Percentiles rank a stretch among this genome's conserved stretches.
phyloP scores from a whole-genome alignment of 108 stramenopile species.

The Fragilaria crotonensis region DNA sequence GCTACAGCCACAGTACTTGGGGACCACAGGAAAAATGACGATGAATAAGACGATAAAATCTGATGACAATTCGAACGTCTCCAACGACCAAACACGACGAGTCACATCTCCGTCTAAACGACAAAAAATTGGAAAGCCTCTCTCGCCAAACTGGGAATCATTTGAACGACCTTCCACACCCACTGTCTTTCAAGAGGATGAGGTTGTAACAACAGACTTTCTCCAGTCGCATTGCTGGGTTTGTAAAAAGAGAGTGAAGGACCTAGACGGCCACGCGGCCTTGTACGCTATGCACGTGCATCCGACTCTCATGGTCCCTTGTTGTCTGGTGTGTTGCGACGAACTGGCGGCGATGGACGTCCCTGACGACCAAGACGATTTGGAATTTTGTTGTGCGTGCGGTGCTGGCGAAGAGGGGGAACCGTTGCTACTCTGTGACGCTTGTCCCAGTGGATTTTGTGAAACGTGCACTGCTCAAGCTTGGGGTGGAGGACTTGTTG shows the following conservation, averaged over 20 bases:
- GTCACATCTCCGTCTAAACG: too few species aligned
- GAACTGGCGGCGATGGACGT: conserved; percentile 25
- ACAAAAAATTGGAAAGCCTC: too few species aligned
- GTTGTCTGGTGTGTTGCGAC: conserved; percentile 45
- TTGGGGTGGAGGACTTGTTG: conserved; percentile 14
- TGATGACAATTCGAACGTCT: too few species aligned
- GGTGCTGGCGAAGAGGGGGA: background rate
- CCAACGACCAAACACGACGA: too few species aligned
- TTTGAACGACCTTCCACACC: too few species aligned
- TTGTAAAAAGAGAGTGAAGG: background rate
- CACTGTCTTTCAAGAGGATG: too few species aligned
- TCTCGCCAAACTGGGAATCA: too few species aligned
- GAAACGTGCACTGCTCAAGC: conserved; percentile 18
- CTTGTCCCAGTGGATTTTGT: conserved; percentile 40
- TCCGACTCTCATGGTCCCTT: conserved; percentile 35
- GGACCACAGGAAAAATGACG: too few species aligned
- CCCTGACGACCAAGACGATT: background rate
- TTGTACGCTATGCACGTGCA: conserved; percentile 39
- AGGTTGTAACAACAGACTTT: background rate
- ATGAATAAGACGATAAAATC: too few species aligned
- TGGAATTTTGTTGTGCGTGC: background rate
- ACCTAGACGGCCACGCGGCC: background rate
- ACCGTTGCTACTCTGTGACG: conserved; percentile 28
- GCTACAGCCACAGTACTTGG: too few species aligned
- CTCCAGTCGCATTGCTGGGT: background rate